Conservation (phyloP, 2,329 filamentous ascomycete genomes). For the Biscogniauxia mediterranea region DNA sequence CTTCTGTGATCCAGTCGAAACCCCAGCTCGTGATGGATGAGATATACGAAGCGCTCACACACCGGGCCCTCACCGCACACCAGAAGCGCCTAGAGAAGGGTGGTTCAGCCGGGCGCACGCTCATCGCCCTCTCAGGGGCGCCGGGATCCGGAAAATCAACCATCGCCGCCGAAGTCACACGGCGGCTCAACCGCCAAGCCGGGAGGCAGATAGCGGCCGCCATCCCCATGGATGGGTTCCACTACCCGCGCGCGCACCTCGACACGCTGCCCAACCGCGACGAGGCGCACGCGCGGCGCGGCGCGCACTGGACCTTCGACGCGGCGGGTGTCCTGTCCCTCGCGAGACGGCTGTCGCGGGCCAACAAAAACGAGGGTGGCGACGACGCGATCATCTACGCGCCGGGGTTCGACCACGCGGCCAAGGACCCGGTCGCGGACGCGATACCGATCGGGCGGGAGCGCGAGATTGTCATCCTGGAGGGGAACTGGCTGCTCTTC, state of each 20-base stretch:
- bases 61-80: not conserved
- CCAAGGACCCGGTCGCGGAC: constrained; percentile 23
- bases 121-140: constrained; percentile 24
- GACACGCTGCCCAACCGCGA: constrained; percentile 29
- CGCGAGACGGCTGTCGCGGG: constrained; percentile 16
- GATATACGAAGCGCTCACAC: not conserved
- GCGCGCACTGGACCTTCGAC: constrained; percentile 36
- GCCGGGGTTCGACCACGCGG: constrained; percentile 25
- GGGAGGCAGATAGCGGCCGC: constrained; percentile 15
- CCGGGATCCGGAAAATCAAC: constrained; percentile 28
- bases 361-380: constrained; percentile 1
- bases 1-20: not conserved
- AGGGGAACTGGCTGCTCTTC: constrained; percentile 31
- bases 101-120: too few species aligned
- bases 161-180: constrained; percentile 18
- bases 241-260: constrained; percentile 26
- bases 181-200: constrained; percentile 6
- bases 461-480: constrained; percentile 19
- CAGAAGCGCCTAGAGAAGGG: not conserved
- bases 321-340: constrained; percentile 22
- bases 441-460: constrained; percentile 15
- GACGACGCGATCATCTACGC: constrained; percentile 15
- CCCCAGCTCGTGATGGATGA: not conserved
- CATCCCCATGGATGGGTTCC: constrained; percentile 32
- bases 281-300: constrained; percentile 32